Base-by-base conservation (phyloP, 352 stramenopile species). In the Globisporangium canariense region DNA sequence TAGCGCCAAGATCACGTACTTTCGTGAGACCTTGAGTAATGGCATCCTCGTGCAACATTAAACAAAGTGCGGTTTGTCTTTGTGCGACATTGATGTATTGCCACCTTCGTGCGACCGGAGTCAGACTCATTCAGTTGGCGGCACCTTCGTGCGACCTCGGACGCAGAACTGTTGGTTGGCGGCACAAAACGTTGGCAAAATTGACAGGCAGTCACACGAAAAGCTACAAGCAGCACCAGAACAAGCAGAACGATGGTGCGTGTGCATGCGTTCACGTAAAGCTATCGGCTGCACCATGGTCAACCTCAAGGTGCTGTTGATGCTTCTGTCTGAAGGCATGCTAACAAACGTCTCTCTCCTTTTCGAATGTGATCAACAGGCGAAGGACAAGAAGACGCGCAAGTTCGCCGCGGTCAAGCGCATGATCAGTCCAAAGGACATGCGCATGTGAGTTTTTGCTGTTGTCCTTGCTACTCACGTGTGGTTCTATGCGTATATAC, bases 361-460 rank as follows among this genome's bases (percentile, higher is more conserved):
- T 18, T 30, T 11, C 47, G 25, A 18, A 38, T 53, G 30, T 25
- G 14, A n/a, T 10, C 10, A 66, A 22, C 62, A 94, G 81, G 97
- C 89, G 46, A 99, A 99, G 74, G 89, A 96, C 62, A 99, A 99
- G 83, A 99, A 99, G 75, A 99, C 95, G 30, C 88, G 97, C 68
- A 98, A 99, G 69, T 99, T 98, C 76, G 98, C 97, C 49, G 86
- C 97, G 51, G 89, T 98, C 43, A 99, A 99, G 86, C 98, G 97
- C 70, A 97, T 99, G 63, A 98, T 99, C 63, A 98, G 90, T 71
- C 94, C 96, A 50, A 99, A 98, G 76, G 97, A 99, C 78, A 93
- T 89, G 62, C 90, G 97, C 56, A 96, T 99, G 70, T 98, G 96
- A 70, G 91, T 56, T 8, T 36, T 36, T 36, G 32, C 32, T 8